A percentile compares a stretch with the other conserved stretches of the same genome.
Evolutionary conservation across 1,284 basidiomycete species (phyloP).

Genomic region (Ceratobasidium sp.): DNA sequence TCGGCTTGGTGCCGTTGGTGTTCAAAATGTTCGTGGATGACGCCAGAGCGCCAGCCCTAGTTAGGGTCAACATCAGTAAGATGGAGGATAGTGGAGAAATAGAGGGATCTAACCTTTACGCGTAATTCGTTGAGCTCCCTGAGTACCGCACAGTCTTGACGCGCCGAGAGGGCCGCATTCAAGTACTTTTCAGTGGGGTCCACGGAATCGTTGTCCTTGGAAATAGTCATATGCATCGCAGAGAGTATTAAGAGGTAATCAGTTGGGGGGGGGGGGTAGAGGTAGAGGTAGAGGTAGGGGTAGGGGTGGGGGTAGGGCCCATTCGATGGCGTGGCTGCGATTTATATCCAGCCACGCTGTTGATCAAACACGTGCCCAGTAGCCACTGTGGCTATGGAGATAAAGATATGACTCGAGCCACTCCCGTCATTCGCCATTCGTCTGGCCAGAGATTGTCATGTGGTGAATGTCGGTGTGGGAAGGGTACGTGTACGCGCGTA

Average conservation of each 20-base stretch:
- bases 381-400: not conserved
- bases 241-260: not conserved
- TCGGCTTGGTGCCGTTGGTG: not conserved
- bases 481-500: no score
- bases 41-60: conserved; percentile 5
- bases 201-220: not conserved
- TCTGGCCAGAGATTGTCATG: no score
- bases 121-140: conserved; percentile 7
- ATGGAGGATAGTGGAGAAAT: not conserved
- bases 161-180: not conserved
- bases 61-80: not conserved
- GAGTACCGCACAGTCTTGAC: not conserved
- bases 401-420: not conserved
- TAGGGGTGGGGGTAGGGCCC: not conserved
- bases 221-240: no score
- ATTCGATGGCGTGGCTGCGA: not conserved
- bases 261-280: not conserved
- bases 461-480: no score
- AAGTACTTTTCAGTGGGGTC: not conserved
- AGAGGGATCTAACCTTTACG: not conserved
- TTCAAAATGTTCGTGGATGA: conserved; percentile 2
- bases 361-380: no score
- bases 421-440: no score
- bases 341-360: not conserved
- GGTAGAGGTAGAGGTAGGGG: no score